These are phyloP conservation scores for Zymoseptoria brevis DNA, from an alignment of 2,329 filamentous ascomycete species.

Conservation along the genomic window DNA sequence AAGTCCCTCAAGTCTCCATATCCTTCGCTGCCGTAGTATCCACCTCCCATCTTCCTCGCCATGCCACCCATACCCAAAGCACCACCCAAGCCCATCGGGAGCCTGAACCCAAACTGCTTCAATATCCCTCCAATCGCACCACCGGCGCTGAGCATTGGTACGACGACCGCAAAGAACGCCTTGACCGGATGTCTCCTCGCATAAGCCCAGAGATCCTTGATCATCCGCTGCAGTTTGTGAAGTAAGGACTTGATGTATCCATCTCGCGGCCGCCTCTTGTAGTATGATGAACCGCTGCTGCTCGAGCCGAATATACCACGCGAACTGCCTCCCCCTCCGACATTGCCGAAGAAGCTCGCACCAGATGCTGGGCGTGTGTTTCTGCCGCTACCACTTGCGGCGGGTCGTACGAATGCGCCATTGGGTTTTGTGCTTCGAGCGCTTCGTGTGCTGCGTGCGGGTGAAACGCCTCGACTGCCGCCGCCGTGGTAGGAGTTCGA, in stretches of 20 bases:
- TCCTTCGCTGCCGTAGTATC: conserved; percentile 40
- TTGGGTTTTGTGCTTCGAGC: conserved; percentile 4
- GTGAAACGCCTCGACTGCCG: conserved; percentile 16
- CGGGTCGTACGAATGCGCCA: conserved; percentile 23
- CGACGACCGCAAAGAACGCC: conserved; percentile 78
- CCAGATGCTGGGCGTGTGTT: conserved; percentile 12
- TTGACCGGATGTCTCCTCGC: conserved; percentile 77
- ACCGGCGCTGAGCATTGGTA: conserved; percentile 72
- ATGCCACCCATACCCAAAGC: conserved; percentile 18
- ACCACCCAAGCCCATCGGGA: conserved; percentile 49
- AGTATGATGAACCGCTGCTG: conserved; percentile 59
- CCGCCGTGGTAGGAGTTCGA: conserved; percentile 5
- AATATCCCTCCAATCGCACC: conserved; percentile 73
- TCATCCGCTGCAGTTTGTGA: conserved; percentile 66
- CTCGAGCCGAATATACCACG: conserved; percentile 23
- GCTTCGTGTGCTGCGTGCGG: conserved; percentile 13
- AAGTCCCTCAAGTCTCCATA: conserved; percentile 33
- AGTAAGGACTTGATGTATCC: conserved; percentile 69
- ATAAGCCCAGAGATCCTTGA: conserved; percentile 74
- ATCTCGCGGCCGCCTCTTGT: conserved; percentile 66
- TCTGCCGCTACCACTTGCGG: conserved; percentile 6
- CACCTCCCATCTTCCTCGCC: conserved; percentile 25
- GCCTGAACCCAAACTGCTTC: conserved; percentile 66
- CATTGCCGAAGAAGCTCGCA: conserved; percentile 18
- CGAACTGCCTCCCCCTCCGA: conserved; percentile 8